phyloP scores from a whole-genome alignment of 179 eudicot species.

The Amaranthus tricolor region DNA sequence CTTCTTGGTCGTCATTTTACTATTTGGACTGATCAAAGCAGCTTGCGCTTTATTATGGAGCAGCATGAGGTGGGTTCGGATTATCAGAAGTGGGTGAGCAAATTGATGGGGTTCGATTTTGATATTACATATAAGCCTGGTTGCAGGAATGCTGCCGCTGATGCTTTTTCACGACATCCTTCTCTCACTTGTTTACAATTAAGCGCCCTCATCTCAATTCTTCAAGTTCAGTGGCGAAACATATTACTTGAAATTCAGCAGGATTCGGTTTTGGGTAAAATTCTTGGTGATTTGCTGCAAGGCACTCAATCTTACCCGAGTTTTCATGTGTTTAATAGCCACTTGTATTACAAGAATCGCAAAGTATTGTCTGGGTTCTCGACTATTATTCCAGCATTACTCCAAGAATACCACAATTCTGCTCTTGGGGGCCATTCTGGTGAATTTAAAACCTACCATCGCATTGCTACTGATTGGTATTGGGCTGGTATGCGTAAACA shows the following conservation, averaged over 20 bases:
- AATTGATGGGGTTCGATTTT: not conserved
- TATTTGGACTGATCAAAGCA: not conserved
- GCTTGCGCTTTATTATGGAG: not conserved
- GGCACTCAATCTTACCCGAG: not conserved
- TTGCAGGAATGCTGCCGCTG: not conserved
- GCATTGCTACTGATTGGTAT: not conserved
- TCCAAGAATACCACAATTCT: not conserved
- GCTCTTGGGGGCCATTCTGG: not conserved
- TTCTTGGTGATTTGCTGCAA: too few species aligned
- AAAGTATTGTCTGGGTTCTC: not conserved
- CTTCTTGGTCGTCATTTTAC: not conserved
- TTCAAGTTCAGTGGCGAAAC: not conserved
- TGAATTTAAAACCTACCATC: not conserved
- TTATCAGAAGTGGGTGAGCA: not conserved
- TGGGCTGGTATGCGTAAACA: not conserved
- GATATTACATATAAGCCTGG: not conserved
- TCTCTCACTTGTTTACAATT: too few species aligned
- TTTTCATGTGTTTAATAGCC: not conserved
- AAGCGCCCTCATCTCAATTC: not conserved
- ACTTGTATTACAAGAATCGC: not conserved
- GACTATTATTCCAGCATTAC: not conserved
- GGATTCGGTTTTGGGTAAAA: too few species aligned
- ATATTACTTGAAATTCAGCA: not conserved
- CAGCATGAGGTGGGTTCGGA: not conserved
- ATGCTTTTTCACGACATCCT: not conserved